These are phyloP conservation scores for Pisolithus marmoratus DNA, from an alignment of 768 basidiomycete species.

Conservation along the genomic window DNA sequence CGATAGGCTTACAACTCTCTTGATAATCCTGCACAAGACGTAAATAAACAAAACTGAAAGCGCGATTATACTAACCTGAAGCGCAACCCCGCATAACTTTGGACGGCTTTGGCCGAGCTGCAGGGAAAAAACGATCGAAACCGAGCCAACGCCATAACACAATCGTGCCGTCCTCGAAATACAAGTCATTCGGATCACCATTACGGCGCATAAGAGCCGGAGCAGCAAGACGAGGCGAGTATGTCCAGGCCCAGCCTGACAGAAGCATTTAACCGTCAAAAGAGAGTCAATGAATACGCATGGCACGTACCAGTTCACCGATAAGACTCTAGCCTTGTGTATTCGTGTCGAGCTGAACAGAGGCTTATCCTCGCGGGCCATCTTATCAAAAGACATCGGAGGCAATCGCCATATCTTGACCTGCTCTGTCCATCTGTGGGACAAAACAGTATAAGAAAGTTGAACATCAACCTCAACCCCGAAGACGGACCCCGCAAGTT, in stretches of 20 bases:
- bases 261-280: background rate
- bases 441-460: background rate
- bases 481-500: slow-evolving; percentile 62
- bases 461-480: background rate
- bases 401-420: slow-evolving; percentile 74
- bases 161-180: slow-evolving; percentile 45
- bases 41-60: background rate
- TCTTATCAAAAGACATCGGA: slow-evolving; percentile 27
- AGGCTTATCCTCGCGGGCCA: slow-evolving; percentile 68
- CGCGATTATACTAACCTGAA: slow-evolving; percentile 43
- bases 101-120: slow-evolving; percentile 27
- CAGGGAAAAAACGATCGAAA: slow-evolving; percentile 59
- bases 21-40: slow-evolving; percentile 56
- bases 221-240: slow-evolving; percentile 48
- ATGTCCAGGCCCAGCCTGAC: slow-evolving; percentile 54
- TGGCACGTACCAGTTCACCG: slow-evolving; percentile 51
- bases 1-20: slow-evolving; percentile 54
- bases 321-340: slow-evolving; percentile 60
- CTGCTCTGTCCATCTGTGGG: slow-evolving; percentile 58
- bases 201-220: slow-evolving; percentile 41
- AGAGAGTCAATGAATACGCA: background rate
- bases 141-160: slow-evolving; percentile 67
- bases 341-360: slow-evolving; percentile 63
- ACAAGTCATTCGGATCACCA: slow-evolving; percentile 15
- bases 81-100: slow-evolving; percentile 50